Conservation (phyloP, 2,329 filamentous ascomycete genomes). For the Bipolaris gigantea region DNA sequence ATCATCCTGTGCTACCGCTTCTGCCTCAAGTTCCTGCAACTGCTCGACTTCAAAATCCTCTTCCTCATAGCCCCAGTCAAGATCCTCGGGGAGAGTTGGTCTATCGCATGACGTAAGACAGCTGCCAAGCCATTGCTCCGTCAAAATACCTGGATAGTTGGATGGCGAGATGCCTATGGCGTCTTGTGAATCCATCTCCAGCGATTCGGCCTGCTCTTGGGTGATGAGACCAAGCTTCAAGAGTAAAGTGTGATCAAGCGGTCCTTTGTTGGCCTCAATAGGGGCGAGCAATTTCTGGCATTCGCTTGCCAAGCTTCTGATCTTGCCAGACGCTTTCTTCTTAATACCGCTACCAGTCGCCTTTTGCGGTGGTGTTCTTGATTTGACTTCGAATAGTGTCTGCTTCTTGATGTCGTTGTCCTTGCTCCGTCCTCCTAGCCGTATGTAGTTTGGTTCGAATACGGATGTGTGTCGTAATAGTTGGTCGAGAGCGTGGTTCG, state of each 20-base stretch:
- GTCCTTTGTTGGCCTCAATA: conserved; percentile 23
- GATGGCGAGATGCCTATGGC: conserved; percentile 45
- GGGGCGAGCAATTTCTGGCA: conserved; percentile 34
- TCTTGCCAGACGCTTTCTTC: conserved; percentile 43
- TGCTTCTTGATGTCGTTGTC: conserved; percentile 66
- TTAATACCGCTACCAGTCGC: conserved; percentile 44
- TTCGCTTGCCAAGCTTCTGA: conserved; percentile 41
- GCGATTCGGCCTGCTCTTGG: conserved; percentile 63
- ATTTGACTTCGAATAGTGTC: conserved; percentile 66
- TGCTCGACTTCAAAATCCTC: conserved; percentile 64
- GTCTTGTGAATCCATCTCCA: conserved; percentile 54
- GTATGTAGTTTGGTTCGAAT: conserved; percentile 65
- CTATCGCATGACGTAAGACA: conserved; percentile 52
- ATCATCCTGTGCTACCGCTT: conserved; percentile 56
- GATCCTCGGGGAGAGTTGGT: conserved; percentile 52
- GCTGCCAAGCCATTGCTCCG: conserved; percentile 63
- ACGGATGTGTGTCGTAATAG: conserved; percentile 65
- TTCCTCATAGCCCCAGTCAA: conserved; percentile 60
- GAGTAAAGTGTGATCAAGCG: conserved; percentile 49
- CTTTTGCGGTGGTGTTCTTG: conserved; percentile 22
- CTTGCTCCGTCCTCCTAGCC: conserved; percentile 70
- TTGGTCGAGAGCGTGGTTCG: conserved; percentile 88
- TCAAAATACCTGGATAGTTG: conserved; percentile 36
- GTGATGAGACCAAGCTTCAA: conserved; percentile 61
- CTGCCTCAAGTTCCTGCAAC: conserved; percentile 62